These are phyloP conservation scores for Alternaria rosae DNA, from an alignment of 2,329 filamentous ascomycete species.

Conservation along the genomic window DNA sequence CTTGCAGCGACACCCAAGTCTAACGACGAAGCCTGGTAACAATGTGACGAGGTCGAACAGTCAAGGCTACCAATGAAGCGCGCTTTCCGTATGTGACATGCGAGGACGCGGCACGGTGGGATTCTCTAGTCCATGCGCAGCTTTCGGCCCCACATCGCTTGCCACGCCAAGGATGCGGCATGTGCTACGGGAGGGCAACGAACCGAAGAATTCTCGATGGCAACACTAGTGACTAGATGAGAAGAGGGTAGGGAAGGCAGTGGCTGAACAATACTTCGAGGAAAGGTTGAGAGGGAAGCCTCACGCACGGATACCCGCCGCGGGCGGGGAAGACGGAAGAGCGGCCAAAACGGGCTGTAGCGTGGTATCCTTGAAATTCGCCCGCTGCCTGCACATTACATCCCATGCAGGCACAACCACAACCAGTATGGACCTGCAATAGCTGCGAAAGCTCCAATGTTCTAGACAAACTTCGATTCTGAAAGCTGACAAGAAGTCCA, in stretches of 20 bases:
- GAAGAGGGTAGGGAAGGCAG: neutral
- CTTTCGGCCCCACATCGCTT: neutral
- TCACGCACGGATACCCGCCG: neutral
- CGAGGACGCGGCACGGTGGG: neutral
- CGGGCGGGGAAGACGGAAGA: neutral
- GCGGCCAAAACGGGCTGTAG: neutral
- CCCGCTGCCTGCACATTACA: neutral
- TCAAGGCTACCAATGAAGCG: neutral
- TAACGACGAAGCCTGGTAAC: neutral
- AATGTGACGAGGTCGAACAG: neutral
- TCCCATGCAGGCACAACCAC: neutral
- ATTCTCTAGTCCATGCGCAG: neutral
- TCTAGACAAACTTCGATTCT: neutral
- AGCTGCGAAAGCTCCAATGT: neutral
- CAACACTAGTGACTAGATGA: too few species aligned
- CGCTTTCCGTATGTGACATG: neutral
- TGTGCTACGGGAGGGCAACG: neutral
- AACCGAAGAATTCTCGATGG: neutral
- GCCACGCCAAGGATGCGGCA: neutral
- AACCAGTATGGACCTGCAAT: neutral
- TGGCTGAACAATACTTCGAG: neutral
- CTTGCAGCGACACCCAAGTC: neutral
- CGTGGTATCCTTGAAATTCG: neutral
- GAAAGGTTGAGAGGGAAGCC: neutral
- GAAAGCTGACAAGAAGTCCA: neutral